A percentile compares a stretch with the other conserved stretches of the same genome.
Conservation (phyloP, 2,329 filamentous ascomycete species). For the Neospermospora avenae region DNA sequence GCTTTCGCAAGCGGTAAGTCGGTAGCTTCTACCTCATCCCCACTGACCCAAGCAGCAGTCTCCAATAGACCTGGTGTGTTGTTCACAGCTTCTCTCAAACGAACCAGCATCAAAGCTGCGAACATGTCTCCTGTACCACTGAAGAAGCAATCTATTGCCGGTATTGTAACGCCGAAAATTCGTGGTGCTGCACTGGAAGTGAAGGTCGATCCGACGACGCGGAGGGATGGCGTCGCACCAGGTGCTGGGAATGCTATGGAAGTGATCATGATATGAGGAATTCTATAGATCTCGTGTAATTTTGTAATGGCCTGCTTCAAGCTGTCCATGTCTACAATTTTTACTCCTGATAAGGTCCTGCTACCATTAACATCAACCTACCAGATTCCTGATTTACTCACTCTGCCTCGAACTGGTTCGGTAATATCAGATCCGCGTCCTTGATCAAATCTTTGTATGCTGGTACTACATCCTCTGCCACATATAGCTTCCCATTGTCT, state of each 20-base stretch:
- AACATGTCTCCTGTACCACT: conserved; percentile 99
- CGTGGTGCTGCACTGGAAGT: conserved; percentile 63
- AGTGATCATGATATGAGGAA: conserved; percentile 91
- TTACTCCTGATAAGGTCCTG: conserved; percentile 80
- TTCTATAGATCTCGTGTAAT: conserved; percentile 70
- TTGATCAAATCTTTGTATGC: conserved; percentile 79
- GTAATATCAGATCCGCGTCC: conserved; percentile 86
- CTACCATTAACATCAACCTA: conserved; percentile 14
- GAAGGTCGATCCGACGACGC: conserved; percentile 75
- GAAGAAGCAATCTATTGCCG: conserved; percentile 88
- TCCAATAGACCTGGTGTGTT: conserved; percentile 46
- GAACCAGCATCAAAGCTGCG: conserved; percentile 81
- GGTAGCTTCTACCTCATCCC: conserved; percentile 63
- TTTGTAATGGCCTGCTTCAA: conserved; percentile 71
- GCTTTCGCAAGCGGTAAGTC: conserved; percentile 82
- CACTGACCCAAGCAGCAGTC: conserved; percentile 69
- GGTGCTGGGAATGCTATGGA: conserved; percentile 67
- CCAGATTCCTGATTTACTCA: conserved; percentile 42
- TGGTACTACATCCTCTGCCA: conserved; percentile 85
- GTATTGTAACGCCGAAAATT: conserved; percentile 85
- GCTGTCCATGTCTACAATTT: conserved; percentile 71
- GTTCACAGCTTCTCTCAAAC: conserved; percentile 78
- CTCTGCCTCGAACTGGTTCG: conserved; percentile 98
- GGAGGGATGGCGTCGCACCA: conserved; percentile 53
- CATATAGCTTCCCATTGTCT: conserved; percentile 88